These are phyloP conservation scores for Aspergillus fumigatus DNA, from an alignment of 2,329 filamentous ascomycete genomes.

Conservation along the genomic window DNA sequence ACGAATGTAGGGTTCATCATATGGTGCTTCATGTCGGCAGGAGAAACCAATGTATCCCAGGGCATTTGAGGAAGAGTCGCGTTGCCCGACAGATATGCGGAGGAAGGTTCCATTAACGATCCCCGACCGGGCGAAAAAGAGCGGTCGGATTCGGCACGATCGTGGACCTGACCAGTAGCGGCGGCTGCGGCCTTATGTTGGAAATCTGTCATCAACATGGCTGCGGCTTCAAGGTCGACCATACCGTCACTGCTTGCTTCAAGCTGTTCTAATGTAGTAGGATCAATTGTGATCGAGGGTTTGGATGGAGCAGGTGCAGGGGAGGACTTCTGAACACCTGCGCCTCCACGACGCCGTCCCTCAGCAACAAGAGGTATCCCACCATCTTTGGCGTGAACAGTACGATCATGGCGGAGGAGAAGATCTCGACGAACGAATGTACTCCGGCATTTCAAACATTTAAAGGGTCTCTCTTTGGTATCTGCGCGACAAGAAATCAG, in stretches of 20 bases:
- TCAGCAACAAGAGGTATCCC: conserved; percentile 91
- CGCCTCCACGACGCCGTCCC: conserved; percentile 64
- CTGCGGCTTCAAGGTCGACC: conserved; percentile 94
- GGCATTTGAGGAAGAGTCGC: conserved; percentile 81
- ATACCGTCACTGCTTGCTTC: conserved; percentile 85
- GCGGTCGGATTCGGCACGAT: conserved; percentile 49
- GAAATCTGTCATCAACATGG: conserved; percentile 97
- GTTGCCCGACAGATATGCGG: conserved; percentile 71
- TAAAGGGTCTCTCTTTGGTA: conserved; percentile 98
- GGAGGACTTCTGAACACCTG: conserved; percentile 35
- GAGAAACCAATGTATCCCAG: conserved; percentile 83
- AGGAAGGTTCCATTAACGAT: conserved; percentile 70
- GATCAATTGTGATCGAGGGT: conserved; percentile 73
- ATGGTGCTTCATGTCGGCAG: conserved; percentile 68
- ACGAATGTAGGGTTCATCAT: conserved; percentile 64
- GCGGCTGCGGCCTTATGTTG: conserved; percentile 88
- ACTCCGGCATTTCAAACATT: conserved; percentile 96
- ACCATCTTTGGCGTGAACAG: conserved; percentile 96
- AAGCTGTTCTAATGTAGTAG: conserved; percentile 84
- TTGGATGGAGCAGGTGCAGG: conserved; percentile 58
- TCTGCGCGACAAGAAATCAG: conserved; percentile 51
- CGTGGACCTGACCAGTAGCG: conserved; percentile 46
- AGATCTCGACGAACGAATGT: conserved; percentile 97
- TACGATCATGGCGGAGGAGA: conserved; percentile 92
- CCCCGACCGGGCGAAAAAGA: conserved; percentile 68